Evolutionary conservation across 2,329 filamentous ascomycete genomes (phyloP), one percentile per base, ranked within the genome.

Genomic region (Calonectria pseudoreteaudii): DNA sequence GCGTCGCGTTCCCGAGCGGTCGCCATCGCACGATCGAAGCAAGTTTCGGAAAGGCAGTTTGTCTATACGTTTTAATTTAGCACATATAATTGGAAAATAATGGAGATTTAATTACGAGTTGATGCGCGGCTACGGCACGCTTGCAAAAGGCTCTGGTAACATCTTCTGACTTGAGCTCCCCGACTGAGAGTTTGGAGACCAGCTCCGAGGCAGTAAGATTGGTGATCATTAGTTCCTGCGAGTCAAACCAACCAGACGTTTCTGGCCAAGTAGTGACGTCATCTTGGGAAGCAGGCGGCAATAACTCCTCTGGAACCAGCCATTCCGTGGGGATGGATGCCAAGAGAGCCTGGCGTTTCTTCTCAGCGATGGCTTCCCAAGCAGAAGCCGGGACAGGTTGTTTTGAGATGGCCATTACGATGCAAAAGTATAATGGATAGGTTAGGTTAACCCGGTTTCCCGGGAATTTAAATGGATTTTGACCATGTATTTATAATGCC

Each of bases 241-340:
- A 34, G 0, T 87, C 90, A 75, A 94, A 92, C 87, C 91, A 92
- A 3, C 90, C 91, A 1, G 90, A 93, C 0, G 80, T 80, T 66
- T 85, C 79, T 79, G 91, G 90, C 83, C 91, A 93, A 4, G 77
- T 77, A 0, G 88, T 90, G 20, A 93, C 89, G 78, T 93, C 87
- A 58, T 88, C 84, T 30, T 79, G 75, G 1, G 75, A 85, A 0
- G 86, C 86, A 0, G 88, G 85, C 3, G 92, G 91, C 0, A 92
- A 79, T 53, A 91, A 82, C 62, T 87, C 80, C 8, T 82, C 80
- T 0, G 91, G 90, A 8, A 93, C 87, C 67, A 86, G 85, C 88
- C 90, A 93, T 79, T 92, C 88, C 1, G 84, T 70, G 1, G 92
- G 91, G 68, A 93, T 91, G 0, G 89, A 88, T 53, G 83, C 60